Evolutionary conservation across 805 yeast species (phyloP).

Genomic region (Zygosaccharomyces bisporus): DNA sequence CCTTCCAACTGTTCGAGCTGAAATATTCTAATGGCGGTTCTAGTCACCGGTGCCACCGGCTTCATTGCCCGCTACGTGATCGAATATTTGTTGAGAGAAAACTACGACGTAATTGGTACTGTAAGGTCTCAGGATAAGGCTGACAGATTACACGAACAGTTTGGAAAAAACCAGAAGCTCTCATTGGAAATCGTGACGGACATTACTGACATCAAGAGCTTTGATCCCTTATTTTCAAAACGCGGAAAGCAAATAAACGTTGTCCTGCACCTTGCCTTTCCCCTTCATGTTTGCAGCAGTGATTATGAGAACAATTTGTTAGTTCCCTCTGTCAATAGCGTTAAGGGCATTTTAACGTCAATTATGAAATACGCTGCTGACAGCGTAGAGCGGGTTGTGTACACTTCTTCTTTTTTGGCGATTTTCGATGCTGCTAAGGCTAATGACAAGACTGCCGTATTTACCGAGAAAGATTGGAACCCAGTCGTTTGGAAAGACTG

Average conservation of each 20-base stretch:
- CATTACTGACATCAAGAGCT: conserved; percentile 39
- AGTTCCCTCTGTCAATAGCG: conserved; percentile 57
- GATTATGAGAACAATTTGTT: conserved; percentile 48
- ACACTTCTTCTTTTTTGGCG: conserved; percentile 59
- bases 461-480: conserved; percentile 41
- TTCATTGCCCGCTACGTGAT: conserved; percentile 49
- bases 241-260: conserved; percentile 40
- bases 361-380: conserved; percentile 42
- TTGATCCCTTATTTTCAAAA: conserved; percentile 42
- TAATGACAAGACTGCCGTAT: conserved; percentile 13
- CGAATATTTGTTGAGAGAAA: conserved; percentile 37
- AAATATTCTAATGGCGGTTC: conserved; percentile 26
- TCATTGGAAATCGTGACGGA: conserved; percentile 37
- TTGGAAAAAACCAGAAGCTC: conserved; percentile 26
- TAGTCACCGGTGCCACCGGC: conserved; percentile 52
- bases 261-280: conserved; percentile 51
- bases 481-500: conserved; percentile 27
- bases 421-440: conserved; percentile 30
- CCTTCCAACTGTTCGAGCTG: too few relatives aligned
- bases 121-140: conserved; percentile 47
- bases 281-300: conserved; percentile 36
- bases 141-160: conserved; percentile 34
- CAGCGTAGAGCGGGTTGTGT: conserved; percentile 44
- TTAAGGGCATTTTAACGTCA: conserved; percentile 46
- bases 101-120: conserved; percentile 47